Conservation (phyloP, 2,329 filamentous ascomycete genomes). For the Mollisiaceae sp. region DNA sequence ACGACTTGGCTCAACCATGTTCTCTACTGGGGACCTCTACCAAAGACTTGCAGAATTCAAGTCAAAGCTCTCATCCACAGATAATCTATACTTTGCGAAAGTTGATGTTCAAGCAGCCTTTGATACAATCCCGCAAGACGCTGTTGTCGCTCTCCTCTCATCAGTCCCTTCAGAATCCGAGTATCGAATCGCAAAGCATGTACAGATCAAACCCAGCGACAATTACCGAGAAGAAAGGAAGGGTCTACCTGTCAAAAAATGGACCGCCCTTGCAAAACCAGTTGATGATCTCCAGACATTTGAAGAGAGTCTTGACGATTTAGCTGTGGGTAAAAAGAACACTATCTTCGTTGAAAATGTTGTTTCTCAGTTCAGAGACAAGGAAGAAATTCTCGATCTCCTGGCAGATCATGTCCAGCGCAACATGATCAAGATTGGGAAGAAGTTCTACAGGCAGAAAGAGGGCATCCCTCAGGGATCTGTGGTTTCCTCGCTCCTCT, state of each 20-base stretch:
- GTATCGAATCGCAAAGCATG: constrained; percentile 77
- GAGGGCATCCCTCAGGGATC: constrained; percentile 93
- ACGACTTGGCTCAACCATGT: constrained; percentile 77
- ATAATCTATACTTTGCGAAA: constrained; percentile 82
- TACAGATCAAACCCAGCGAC: constrained; percentile 65
- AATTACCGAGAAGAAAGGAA: constrained; percentile 22
- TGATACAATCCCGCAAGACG: constrained; percentile 88
- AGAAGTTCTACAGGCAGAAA: constrained; percentile 86
- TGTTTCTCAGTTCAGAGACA: constrained; percentile 60
- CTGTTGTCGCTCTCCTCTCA: constrained; percentile 69
- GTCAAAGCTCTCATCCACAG: constrained; percentile 46
- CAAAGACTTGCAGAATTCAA: constrained; percentile 74
- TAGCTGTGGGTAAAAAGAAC: constrained; percentile 52
- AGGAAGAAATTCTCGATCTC: constrained; percentile 68
- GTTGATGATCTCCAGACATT: constrained; percentile 40
- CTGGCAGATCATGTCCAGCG: constrained; percentile 79
- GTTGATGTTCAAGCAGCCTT: constrained; percentile 92
- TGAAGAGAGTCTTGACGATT: constrained; percentile 37
- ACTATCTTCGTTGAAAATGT: constrained; percentile 80
- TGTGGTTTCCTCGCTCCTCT: constrained; percentile 82
- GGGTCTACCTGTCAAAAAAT: constrained; percentile 39
- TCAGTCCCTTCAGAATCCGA: constrained; percentile 59
- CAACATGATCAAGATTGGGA: constrained; percentile 88
- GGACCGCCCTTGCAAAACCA: constrained; percentile 38
- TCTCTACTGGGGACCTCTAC: constrained; percentile 83